Evolutionary conservation across 2,329 filamentous ascomycete species (phyloP), one percentile per base, ranked within the genome.

Genomic region (Paraphaeosphaeria sporulosa): DNA sequence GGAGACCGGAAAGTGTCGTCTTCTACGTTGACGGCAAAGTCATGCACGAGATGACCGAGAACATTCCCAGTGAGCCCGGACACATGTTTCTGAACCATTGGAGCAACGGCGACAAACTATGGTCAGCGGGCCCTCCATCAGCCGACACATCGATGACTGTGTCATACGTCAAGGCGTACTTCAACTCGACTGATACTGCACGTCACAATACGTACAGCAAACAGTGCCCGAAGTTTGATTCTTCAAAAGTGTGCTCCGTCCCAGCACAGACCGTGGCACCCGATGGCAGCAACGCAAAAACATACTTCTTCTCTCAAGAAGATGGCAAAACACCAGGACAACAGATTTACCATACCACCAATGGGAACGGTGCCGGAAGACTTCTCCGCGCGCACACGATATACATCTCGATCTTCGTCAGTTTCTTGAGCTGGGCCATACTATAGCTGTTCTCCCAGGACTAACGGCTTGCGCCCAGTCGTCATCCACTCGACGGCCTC

Each of bases 151-250:
- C 84, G 19, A 81, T 92, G 67, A 86, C 83, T 7, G 82, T 94
- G 25, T 85, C 83, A 40, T 93, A 93, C 70, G 84, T 93, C 59
- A 92, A 91, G 74, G 89, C 88, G 0, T 94, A 94, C 76, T 94
- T 93, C 80, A 94, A 94, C 80, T 89, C 89, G 17, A 88, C 89
- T 23, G 66, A 75, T 32, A 62, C 65, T 0, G 66, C 66, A 10
- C 68, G 70, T 25, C 67, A 69, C 34, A 66, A 74, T 34, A 70
- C 52, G 8, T 76, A 77, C 66, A 68, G 62, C 53, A 62, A 72
- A 40, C 71, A 73, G 15, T 78, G 76, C 59, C 64, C 71, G 2
- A 69, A 34, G 3, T 73, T 63, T 48, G 70, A 76, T 40, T 57
- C 68, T 0, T 50, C 62, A 4, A 73, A 73, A 47, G 71, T 75